Conservation (phyloP, 2,329 filamentous ascomycete species). For the Ilyonectria sp. region DNA sequence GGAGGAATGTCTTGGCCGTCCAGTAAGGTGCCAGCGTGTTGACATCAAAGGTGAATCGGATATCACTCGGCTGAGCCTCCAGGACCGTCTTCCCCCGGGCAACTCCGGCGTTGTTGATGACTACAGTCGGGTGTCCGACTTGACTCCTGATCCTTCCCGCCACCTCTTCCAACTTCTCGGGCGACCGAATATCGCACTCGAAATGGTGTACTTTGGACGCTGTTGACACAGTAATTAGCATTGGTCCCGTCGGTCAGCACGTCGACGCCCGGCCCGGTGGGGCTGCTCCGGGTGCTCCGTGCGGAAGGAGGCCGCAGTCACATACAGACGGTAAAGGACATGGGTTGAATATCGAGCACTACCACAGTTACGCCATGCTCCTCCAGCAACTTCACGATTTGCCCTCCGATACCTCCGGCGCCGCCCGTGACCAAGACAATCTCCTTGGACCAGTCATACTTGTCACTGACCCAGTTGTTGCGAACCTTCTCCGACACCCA, state of each 20-base stretch:
- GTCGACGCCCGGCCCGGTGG: conserved; percentile 17
- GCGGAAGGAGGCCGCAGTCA: conserved; percentile 15
- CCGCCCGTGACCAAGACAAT: conserved; percentile 83
- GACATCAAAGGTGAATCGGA: conserved; percentile 79
- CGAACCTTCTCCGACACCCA: conserved; percentile 53
- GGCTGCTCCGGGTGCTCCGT: conserved; percentile 4
- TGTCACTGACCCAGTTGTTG: conserved; percentile 56
- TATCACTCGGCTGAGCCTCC: conserved; percentile 68
- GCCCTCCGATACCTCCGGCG: conserved; percentile 79
- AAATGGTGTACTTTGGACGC: conserved; percentile 75
- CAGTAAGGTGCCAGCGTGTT: conserved; percentile 79
- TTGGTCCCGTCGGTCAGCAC: conserved; percentile 8
- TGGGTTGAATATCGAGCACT: conserved; percentile 78
- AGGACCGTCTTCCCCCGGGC: conserved; percentile 74
- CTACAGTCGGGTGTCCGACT: conserved; percentile 76
- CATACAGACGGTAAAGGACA: conserved; percentile 68
- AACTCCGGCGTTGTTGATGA: conserved; percentile 82
- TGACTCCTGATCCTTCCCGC: conserved; percentile 67
- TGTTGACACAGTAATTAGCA: conserved; percentile 35
- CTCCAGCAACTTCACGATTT: conserved; percentile 76
- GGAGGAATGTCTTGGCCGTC: conserved; percentile 77
- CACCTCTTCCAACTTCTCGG: conserved; percentile 65
- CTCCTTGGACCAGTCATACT: conserved; percentile 78
- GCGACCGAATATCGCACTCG: conserved; percentile 78
- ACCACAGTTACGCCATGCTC: conserved; percentile 77